Percentiles rank a stretch among this genome's conserved stretches.
phyloP scores from a whole-genome alignment of 177 flowering plant species.

The Tripterygium wilfordii region DNA sequence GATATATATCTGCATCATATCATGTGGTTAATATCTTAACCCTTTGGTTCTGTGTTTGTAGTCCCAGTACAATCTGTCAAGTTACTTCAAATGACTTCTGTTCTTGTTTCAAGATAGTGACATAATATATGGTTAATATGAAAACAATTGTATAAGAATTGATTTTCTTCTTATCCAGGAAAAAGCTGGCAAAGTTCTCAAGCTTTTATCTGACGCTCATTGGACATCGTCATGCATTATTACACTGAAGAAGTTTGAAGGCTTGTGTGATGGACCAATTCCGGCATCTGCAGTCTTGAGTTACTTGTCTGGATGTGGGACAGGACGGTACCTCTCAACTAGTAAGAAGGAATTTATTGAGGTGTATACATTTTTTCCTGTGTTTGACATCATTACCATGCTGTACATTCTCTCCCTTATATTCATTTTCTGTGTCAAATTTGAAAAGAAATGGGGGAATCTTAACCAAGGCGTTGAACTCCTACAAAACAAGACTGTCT shows the following conservation, averaged over 20 bases:
- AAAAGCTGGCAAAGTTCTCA: constrained; percentile 47
- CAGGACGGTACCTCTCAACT: constrained; percentile 42
- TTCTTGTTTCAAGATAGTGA: too few relatives aligned
- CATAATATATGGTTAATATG: too few relatives aligned
- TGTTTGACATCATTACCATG: too few relatives aligned
- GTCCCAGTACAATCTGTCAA: not conserved
- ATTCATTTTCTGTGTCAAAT: too few relatives aligned
- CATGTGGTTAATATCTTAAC: not conserved
- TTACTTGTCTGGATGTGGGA: constrained; percentile 57
- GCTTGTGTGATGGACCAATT: constrained; percentile 48
- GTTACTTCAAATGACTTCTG: too few relatives aligned
- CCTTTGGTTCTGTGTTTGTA: not conserved
- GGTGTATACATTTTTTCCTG: too few relatives aligned
- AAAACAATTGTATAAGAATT: too few relatives aligned
- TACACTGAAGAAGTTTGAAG: constrained; percentile 53
- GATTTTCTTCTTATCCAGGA: constrained; percentile 33
- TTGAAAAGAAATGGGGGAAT: too few relatives aligned
- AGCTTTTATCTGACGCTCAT: constrained; percentile 48
- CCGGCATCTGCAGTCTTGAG: constrained; percentile 67
- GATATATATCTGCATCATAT: not conserved
- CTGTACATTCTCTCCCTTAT: too few relatives aligned
- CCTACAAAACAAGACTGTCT: too few relatives aligned
- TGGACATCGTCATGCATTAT: constrained; percentile 76
- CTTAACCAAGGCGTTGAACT: too few relatives aligned
- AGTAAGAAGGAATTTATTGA: constrained; percentile 48